Percentiles rank a stretch among this genome's conserved stretches.
Evolutionary conservation across 2,329 filamentous ascomycete species (phyloP).

Genomic region (Talaromyces sp.): DNA sequence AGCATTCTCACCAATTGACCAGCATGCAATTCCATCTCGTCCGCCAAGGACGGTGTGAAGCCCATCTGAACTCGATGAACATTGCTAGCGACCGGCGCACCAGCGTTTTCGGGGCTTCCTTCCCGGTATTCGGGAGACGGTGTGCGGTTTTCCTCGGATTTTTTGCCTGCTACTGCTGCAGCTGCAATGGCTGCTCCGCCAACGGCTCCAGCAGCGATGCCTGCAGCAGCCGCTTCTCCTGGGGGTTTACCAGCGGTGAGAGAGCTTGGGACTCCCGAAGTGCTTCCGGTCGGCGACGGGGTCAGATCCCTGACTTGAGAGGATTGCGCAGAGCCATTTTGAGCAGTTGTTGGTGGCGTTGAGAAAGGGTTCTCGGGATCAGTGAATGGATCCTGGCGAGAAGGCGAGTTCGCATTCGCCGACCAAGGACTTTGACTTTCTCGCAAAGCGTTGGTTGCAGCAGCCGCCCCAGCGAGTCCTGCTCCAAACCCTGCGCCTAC

Average conservation of each 20-base stretch:
- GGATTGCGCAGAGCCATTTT: constrained; percentile 10
- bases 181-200: constrained; percentile 35
- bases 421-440: constrained; percentile 17
- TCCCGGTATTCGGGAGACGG: constrained; percentile 18
- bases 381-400: constrained; percentile 40
- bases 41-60: constrained; percentile 86
- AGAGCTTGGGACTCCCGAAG: not conserved
- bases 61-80: constrained; percentile 93
- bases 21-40: constrained; percentile 76
- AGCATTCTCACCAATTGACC: constrained; percentile 84
- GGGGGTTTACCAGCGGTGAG: not conserved
- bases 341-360: constrained; percentile 18
- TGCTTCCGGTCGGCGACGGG: constrained; percentile 11
- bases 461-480: constrained; percentile 12
- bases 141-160: constrained; percentile 16
- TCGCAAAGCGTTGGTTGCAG: constrained; percentile 21
- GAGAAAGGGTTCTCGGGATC: constrained; percentile 65
- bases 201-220: constrained; percentile 37
- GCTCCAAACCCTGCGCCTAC: constrained; percentile 17
- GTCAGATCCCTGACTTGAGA: constrained; percentile 40
- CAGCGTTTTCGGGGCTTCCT: constrained; percentile 27
- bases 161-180: constrained; percentile 18
- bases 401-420: not conserved
- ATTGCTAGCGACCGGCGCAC: constrained; percentile 55
- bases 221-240: constrained; percentile 12